These are phyloP conservation scores for Allantophomopsis lycopodina DNA, from an alignment of 2,329 filamentous ascomycete genomes.

Conservation along the genomic window DNA sequence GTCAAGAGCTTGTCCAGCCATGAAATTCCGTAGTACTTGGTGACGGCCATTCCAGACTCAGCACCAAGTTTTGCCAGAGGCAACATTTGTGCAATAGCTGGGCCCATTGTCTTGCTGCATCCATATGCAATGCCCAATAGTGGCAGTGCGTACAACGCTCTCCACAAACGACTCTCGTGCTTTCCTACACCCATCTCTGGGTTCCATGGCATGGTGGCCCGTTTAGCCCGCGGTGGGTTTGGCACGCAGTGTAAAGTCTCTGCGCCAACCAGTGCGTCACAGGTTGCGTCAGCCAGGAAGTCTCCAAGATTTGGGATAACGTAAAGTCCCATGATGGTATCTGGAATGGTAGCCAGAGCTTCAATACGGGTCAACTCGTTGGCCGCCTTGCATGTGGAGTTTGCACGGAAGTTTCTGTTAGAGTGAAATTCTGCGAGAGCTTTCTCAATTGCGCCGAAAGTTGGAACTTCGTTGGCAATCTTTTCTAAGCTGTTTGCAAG, in stretches of 20 bases:
- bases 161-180: slow-evolving; percentile 11
- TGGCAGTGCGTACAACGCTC: slow-evolving; percentile 12
- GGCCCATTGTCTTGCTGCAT: slow-evolving; percentile 7
- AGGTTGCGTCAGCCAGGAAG: slow-evolving; percentile 8
- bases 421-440: slow-evolving; percentile 5
- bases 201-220: slow-evolving; percentile 17
- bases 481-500: neutral
- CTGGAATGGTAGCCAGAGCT: slow-evolving; percentile 4
- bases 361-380: slow-evolving; percentile 11
- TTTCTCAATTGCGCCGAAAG: neutral
- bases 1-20: slow-evolving; percentile 8
- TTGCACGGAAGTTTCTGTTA: slow-evolving; percentile 8
- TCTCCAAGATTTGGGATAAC: slow-evolving; percentile 8
- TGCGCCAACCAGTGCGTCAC: slow-evolving; percentile 9
- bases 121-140: slow-evolving; percentile 6
- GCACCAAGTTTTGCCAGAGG: slow-evolving; percentile 1
- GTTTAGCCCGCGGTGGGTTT: slow-evolving; percentile 9
- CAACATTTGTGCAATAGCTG: slow-evolving; percentile 1
- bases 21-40: slow-evolving; percentile 7
- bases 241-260: slow-evolving; percentile 16
- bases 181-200: slow-evolving; percentile 12
- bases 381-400: slow-evolving; percentile 7
- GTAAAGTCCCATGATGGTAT: slow-evolving; percentile 9
- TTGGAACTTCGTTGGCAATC: neutral
- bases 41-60: slow-evolving; percentile 3